These are phyloP conservation scores for Moniliophthora roreri DNA, from an alignment of 1,284 basidiomycete species.

Conservation along the genomic window DNA sequence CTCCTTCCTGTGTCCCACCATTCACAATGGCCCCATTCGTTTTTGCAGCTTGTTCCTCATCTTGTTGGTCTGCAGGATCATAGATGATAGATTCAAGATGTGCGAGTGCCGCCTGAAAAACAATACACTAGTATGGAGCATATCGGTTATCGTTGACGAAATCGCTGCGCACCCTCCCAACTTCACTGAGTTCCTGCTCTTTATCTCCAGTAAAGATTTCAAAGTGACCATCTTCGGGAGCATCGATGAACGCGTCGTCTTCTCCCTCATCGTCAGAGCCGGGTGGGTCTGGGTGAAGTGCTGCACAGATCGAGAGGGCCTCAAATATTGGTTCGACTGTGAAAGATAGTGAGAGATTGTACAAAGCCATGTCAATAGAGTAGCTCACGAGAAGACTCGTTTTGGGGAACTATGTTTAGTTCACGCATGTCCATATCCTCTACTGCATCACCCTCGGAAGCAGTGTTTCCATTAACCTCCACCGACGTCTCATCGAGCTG, in stretches of 20 bases:
- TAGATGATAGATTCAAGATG: conserved; percentile 77
- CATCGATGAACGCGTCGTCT: conserved; percentile 63
- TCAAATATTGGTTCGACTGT: conserved; percentile 88
- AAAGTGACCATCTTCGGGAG: conserved; percentile 42
- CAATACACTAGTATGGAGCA: conserved; percentile 76
- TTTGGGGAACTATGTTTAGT: conserved; percentile 68
- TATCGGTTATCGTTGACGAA: conserved; percentile 79
- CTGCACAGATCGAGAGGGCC: conserved; percentile 84
- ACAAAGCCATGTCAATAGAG: not conserved
- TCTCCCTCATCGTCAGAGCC: conserved; percentile 54
- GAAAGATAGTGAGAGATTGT: conserved; percentile 7
- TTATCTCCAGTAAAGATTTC: conserved; percentile 63
- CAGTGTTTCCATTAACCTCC: conserved; percentile 30
- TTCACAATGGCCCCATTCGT: too few species aligned
- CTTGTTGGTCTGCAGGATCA: conserved; percentile 31
- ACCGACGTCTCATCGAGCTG: conserved; percentile 69
- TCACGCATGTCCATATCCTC: conserved; percentile 57
- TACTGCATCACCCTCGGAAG: conserved; percentile 36
- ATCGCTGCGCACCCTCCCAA: conserved; percentile 94
- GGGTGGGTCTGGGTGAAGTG: conserved; percentile 81
- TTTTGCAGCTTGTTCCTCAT: not conserved
- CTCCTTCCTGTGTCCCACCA: too few species aligned
- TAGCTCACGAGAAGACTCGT: conserved; percentile 57
- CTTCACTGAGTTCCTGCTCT: conserved; percentile 73
- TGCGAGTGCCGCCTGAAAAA: conserved; percentile 65